Percentiles rank a stretch among this genome's conserved stretches.
These are phyloP conservation scores for Candida palmyrensis DNA, from an alignment of 805 yeast genomes.

Conservation along the genomic window DNA sequence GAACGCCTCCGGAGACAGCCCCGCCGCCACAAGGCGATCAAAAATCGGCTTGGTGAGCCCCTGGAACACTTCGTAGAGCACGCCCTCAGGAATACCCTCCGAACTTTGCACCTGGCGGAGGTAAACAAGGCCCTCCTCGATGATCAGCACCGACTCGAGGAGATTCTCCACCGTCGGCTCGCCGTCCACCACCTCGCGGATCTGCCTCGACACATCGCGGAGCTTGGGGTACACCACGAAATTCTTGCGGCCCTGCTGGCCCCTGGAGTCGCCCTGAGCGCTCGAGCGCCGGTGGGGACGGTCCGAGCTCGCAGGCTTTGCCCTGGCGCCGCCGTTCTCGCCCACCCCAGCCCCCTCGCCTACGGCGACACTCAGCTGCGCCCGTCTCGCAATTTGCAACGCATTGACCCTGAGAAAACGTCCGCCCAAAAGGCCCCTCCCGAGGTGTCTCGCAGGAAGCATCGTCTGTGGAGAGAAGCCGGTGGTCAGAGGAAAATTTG, in stretches of 20 bases:
- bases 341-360: too few relatives aligned
- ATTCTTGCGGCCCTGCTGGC: constrained; percentile 1
- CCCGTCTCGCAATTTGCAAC: too few relatives aligned
- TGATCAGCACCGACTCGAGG: constrained; percentile 28
- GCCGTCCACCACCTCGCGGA: constrained; percentile 19
- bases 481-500: too few relatives aligned
- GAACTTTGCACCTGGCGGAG: constrained; percentile 31
- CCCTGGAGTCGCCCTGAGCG: not conserved
- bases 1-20: constrained; percentile 13
- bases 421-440: too few relatives aligned
- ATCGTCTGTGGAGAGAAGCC: too few relatives aligned
- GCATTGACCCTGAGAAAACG: too few relatives aligned
- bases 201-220: constrained; percentile 29
- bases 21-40: constrained; percentile 9
- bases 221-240: constrained; percentile 22
- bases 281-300: too few relatives aligned
- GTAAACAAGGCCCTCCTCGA: constrained; percentile 37
- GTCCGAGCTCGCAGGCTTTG: not conserved
- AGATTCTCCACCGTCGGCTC: constrained; percentile 15
- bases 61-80: constrained; percentile 22
- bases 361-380: too few relatives aligned
- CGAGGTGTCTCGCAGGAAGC: too few relatives aligned
- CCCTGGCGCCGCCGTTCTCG: not conserved
- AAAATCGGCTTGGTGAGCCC: constrained; percentile 14
- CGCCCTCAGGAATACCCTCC: constrained; percentile 24